Base-by-base conservation (phyloP, 2,329 filamentous ascomycete species). In the Paradendryphiella salina region DNA sequence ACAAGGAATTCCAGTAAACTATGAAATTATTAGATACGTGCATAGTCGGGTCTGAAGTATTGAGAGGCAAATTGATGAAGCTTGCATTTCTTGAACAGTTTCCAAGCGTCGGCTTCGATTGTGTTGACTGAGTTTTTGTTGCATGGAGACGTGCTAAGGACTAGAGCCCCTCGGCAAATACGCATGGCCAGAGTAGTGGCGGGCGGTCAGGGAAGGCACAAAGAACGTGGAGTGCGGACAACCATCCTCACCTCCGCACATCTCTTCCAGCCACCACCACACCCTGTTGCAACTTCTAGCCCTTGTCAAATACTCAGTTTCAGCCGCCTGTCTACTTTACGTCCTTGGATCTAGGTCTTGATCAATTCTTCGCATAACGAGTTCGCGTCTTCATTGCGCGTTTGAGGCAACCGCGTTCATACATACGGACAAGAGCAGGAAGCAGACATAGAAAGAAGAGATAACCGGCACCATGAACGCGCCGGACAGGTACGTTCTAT, bases 391-490 rank as follows among this genome's bases (percentile, higher is more conserved):
- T 31, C 20, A 36, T 32, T 33, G 41, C 49, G 33, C 45, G 46
- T 31, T 21, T 18, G 37, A 39, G 45, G 44, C 35, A 54, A 18
- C 17, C n/a, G 17, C 38, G 32, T 34, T 4, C 39, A 17, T 38
- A 28, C 3, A 18, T 11, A 29, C 34, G 17, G 17, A 44, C 35
- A 54, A 51, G 34, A 50, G 31, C 21, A 14, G 14, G 23, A 21
- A 48, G 44, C 33, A 21, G 29, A n/a, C 26, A 34, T 42, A 48
- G 15, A 33, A 33, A 38, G 40, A 46, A 47, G 46, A 46, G 42
- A 50, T 41, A n/a, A 42, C 20, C 44, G 11, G 26, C 60, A 69
- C 23, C 3, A 73, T 73, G 70, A 73, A 73, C 67, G 70, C 70
- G 34, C 70, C 70, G 38, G 70, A 73, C 48, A 67, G 70, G 70